These are phyloP conservation scores for Metschnikowia baotianmanensis DNA, from an alignment of 805 yeast genomes.

Conservation along the genomic window DNA sequence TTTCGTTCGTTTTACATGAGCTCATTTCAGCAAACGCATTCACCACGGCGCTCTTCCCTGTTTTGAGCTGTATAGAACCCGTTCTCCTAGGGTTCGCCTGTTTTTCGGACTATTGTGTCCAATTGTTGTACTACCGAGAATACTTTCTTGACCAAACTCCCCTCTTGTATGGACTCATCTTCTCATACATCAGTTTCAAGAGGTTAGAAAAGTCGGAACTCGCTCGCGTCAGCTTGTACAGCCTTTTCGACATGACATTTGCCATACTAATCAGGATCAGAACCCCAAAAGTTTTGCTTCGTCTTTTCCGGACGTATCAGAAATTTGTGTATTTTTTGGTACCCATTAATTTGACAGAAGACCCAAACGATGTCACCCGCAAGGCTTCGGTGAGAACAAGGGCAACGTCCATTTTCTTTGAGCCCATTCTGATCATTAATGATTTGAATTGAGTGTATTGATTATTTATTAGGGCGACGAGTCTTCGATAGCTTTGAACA, in stretches of 20 bases:
- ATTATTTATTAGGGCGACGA: too few relatives aligned
- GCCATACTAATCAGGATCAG: slow-evolving; percentile 5
- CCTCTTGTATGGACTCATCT: slow-evolving; percentile 14
- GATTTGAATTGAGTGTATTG: slow-evolving; percentile 13
- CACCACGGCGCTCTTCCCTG: slow-evolving; percentile 15
- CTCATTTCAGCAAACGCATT: slow-evolving; percentile 13
- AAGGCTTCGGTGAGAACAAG: slow-evolving; percentile 13
- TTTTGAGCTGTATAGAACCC: slow-evolving; percentile 17
- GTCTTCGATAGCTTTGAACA: too few relatives aligned
- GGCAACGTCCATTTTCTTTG: slow-evolving; percentile 16
- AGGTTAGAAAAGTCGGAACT: slow-evolving; percentile 17
- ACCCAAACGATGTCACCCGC: slow-evolving; percentile 7
- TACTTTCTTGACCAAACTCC: slow-evolving; percentile 10
- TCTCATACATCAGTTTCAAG: slow-evolving; percentile 16
- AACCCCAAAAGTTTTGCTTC: slow-evolving; percentile 9
- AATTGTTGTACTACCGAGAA: slow-evolving; percentile 12
- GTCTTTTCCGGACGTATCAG: slow-evolving; percentile 8
- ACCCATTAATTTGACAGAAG: slow-evolving; percentile 9
- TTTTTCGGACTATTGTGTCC: slow-evolving; percentile 15
- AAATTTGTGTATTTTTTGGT: slow-evolving; percentile 11
- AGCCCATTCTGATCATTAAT: slow-evolving; percentile 17
- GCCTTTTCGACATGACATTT: slow-evolving; percentile 11
- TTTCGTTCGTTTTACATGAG: slow-evolving; percentile 18
- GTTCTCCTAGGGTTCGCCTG: slow-evolving; percentile 16
- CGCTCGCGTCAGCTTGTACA: slow-evolving; percentile 14